Base-by-base conservation (phyloP, 1,284 basidiomycete species). In the Exobasidium cylindrosporum region DNA sequence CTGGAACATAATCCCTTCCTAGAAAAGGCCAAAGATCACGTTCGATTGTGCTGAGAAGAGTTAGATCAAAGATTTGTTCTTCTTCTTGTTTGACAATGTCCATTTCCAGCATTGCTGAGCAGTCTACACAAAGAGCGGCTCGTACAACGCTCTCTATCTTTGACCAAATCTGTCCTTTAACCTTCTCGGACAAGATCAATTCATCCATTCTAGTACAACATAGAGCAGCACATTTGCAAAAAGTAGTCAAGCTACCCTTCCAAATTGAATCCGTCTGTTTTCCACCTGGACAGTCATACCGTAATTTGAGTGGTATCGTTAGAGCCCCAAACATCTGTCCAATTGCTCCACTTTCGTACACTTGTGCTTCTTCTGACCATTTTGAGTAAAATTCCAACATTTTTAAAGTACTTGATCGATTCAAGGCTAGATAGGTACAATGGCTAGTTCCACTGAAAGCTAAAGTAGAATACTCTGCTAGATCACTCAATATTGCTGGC, bases 231-330 rank as follows among this genome's bases (percentile, higher is more conserved):
- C n/a, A 50, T 13, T 50, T 50, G 47, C 47, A 50, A 4, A 50
- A 50, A 2, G 26, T 28, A 4, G 14, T 50, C 26, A 50, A 13
- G 26, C 47, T 50, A 23, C 26, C 47, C 26, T 50, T 50, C 47
- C 47, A 50, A 21, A 50, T 24, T 50, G 47, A 14, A 28, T 21
- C n/a, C 26, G 26, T 14, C 14, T 6, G 4, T 50, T 50, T 21
- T 5, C 26, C 26, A 21, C 88, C 82, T 0, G 94, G 93, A 77
- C 94, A 96, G 50, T 93, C 91, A 71, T 97, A 96, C 80, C 94
- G 95, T 65, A 97, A 83, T 78, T 92, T 92, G 78, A 97, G 87
- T 0, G 94, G 92, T 32, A 95, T 88, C 21, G 61, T 43, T 11
- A 70, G 62, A 47, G 70, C 52, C 24, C 88, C 87, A n/a, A 95